Evolutionary conservation across 2,329 filamentous ascomycete genomes (phyloP), one percentile per base, ranked within the genome.

Genomic region (Stachybotrys chlorohalonatus): DNA sequence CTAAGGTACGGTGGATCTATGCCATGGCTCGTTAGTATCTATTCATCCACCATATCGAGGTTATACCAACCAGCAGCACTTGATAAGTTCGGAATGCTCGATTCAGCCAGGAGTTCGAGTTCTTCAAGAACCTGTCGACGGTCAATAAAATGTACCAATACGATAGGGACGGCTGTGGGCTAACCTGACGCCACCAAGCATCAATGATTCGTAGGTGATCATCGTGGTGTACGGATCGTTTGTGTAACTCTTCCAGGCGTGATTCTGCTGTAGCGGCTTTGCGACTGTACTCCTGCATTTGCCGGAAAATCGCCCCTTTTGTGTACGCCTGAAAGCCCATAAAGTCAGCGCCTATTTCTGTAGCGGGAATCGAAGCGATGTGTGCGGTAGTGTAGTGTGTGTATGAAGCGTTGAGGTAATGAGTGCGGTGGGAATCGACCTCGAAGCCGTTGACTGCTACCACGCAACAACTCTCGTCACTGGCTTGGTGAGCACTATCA

Each of bases 241-340:
- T 91, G 60, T 89, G 83, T 59, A 95, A 76, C 60, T 95, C 89
- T 66, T 86, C 86, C 58, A 96, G 77, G 66, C 89, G 88, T 56
- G 83, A 78, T 74, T 97, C 92, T 58, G 95, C 76, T 47, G 87
- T 88, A 55, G 81, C 79, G 68, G 91, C 92, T 69, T 95, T 90
- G 63, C 94, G 86, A 74, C 95, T 96, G 73, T 95, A 96, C 73
- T 97, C 94, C 68, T 91, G 89, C 91, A 99, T 96, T 74, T 96
- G 93, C 56, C 95, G 90, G 65, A 89, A 87, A 69, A 99, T 96
- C 60, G 94, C 94, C 76, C 96, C 94, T 75, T 97, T 99, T 57
- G 70, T 73, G 57, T 73, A 73, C 53, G 66, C 60, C 70, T 73
- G 62, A 58, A 58, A 56, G 11, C 15, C 55, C 57, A 55, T 55